Evolutionary conservation across 352 stramenopile species (phyloP).

Genomic region (Phytopythium kandeliae): DNA sequence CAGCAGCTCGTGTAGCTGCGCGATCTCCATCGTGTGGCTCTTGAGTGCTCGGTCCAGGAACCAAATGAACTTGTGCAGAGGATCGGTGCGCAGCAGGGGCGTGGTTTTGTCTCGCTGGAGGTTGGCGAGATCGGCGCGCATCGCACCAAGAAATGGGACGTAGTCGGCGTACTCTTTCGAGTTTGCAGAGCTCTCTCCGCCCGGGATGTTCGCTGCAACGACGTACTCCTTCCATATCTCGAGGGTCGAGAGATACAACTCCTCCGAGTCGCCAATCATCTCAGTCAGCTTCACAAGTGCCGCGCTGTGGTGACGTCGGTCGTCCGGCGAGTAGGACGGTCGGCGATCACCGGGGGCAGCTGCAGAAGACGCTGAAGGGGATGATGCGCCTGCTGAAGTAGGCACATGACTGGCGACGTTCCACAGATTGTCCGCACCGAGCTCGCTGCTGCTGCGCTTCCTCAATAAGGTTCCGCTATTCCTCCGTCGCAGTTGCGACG

Average conservation of each 20-base stretch:
- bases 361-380: slow-evolving; percentile 3
- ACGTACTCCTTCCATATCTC: slow-evolving; percentile 80
- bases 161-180: slow-evolving; percentile 84
- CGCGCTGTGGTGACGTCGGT: slow-evolving; percentile 61
- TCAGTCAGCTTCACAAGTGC: slow-evolving; percentile 60
- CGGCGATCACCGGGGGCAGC: slow-evolving; percentile 13
- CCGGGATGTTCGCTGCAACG: slow-evolving; percentile 61
- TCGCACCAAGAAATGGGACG: slow-evolving; percentile 70
- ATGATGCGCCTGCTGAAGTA: slow-evolving; percentile 23
- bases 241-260: slow-evolving; percentile 71
- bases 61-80: slow-evolving; percentile 88
- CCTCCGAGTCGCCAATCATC: slow-evolving; percentile 79
- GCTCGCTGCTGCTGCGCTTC: slow-evolving; percentile 20
- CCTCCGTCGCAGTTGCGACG: slow-evolving; percentile 11
- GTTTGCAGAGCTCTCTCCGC: slow-evolving; percentile 27
- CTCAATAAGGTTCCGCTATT: slow-evolving; percentile 19
- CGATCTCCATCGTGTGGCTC: slow-evolving; percentile 59
- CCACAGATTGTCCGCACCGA: slow-evolving; percentile 31
- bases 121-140: slow-evolving; percentile 76
- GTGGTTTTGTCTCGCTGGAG: slow-evolving; percentile 79
- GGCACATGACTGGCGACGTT: slow-evolving; percentile 71
- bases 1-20: slow-evolving; percentile 68
- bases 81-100: slow-evolving; percentile 56
- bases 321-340: slow-evolving; percentile 40
- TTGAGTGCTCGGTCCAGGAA: slow-evolving; percentile 80